Evolutionary conservation across 257 asterid species (phyloP).

Genomic region (Solanum appendiculatum): DNA sequence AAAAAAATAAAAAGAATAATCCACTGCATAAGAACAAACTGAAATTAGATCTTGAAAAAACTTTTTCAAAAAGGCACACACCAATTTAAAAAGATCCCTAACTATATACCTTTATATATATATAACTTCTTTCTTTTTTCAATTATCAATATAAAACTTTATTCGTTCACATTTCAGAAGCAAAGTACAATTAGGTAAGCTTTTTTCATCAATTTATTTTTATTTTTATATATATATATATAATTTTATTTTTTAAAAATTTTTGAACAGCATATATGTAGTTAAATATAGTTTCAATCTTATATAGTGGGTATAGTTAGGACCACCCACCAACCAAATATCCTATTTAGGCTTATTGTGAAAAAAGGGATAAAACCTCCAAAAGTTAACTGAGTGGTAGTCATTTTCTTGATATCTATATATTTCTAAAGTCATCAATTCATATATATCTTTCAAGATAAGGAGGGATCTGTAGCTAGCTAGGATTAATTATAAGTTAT

Average conservation of each 20-base stretch:
- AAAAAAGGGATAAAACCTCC: constrained; percentile 18
- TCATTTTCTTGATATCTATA: constrained; percentile 28
- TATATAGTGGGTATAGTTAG: constrained; percentile 16
- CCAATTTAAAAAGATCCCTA: background rate
- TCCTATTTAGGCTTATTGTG: background rate
- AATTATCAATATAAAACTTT: background rate
- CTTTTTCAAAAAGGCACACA: background rate
- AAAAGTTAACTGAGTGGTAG: constrained; percentile 22
- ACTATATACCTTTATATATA: background rate
- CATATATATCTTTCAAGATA: constrained; percentile 1
- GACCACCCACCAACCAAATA: constrained; percentile 19
- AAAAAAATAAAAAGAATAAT: too few relatives aligned
- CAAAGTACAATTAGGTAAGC: background rate
- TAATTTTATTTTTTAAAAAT: background rate
- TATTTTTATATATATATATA: background rate
- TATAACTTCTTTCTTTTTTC: background rate
- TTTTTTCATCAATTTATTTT: too few relatives aligned
- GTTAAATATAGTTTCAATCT: background rate
- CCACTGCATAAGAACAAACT: background rate
- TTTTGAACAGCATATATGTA: background rate
- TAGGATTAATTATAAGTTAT: background rate
- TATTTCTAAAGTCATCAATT: background rate
- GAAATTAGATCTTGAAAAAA: background rate
- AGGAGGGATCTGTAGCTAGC: constrained; percentile 7
- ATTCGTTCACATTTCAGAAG: background rate